phyloP scores from a whole-genome alignment of 805 yeast genomes.

The Candida andamanensis region DNA sequence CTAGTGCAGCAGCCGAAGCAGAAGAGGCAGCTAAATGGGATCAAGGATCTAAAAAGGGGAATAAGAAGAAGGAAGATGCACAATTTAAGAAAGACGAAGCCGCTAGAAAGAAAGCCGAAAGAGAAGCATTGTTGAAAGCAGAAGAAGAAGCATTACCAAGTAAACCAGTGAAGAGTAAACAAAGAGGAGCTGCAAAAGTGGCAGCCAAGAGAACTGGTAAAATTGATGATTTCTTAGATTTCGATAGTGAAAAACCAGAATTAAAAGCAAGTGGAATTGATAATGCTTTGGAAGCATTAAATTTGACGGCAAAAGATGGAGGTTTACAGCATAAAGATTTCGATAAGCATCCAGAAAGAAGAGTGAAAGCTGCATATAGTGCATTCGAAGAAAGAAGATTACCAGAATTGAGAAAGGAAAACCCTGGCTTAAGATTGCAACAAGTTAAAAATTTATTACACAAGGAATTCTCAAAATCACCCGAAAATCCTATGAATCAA shows the following conservation, averaged over 20 bases:
- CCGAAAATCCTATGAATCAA: slow-evolving; percentile 83
- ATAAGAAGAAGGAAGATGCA: slow-evolving; percentile 65
- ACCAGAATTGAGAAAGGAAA: slow-evolving; percentile 69
- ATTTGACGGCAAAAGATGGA: slow-evolving; percentile 53
- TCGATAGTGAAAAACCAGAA: slow-evolving; percentile 44
- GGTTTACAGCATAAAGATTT: slow-evolving; percentile 58
- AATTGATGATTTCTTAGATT: slow-evolving; percentile 62
- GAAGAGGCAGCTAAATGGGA: slow-evolving; percentile 65
- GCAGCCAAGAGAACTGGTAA: slow-evolving; percentile 57
- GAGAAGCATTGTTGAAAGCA: slow-evolving; percentile 59
- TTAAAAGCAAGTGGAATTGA: slow-evolving; percentile 74
- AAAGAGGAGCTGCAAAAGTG: slow-evolving; percentile 65
- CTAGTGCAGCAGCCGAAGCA: slow-evolving; percentile 41
- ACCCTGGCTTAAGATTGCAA: slow-evolving; percentile 75
- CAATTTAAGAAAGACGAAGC: slow-evolving; percentile 72
- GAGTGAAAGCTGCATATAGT: slow-evolving; percentile 74
- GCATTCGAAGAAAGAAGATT: slow-evolving; percentile 68
- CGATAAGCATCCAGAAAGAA: slow-evolving; percentile 85
- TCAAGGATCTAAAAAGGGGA: slow-evolving; percentile 63
- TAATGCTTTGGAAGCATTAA: slow-evolving; percentile 71
- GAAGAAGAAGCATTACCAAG: slow-evolving; percentile 63
- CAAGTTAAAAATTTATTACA: slow-evolving; percentile 69
- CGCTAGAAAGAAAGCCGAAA: slow-evolving; percentile 73
- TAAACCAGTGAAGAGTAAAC: slow-evolving; percentile 48
- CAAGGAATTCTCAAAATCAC: slow-evolving; percentile 78